Percentiles rank a stretch among this genome's conserved stretches.
These are phyloP conservation scores for Saccharomyces uvarum DNA, from an alignment of 1,139 yeast genomes.

Conservation along the genomic window DNA sequence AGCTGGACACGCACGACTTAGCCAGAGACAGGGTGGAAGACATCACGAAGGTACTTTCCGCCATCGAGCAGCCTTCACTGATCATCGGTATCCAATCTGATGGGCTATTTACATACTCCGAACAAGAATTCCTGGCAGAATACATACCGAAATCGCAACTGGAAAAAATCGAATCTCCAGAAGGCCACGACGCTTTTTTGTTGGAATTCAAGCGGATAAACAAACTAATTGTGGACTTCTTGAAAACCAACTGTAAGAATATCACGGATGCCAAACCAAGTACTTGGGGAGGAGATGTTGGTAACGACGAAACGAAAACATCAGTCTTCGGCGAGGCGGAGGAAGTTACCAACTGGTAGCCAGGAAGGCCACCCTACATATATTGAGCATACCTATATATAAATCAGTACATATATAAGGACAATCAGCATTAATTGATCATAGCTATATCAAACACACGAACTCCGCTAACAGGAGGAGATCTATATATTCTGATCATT, in stretches of 20 bases:
- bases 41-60: conserved; percentile 43
- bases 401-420: neutral
- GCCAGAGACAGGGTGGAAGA: conserved; percentile 62
- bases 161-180: conserved; percentile 79
- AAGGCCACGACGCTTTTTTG: conserved; percentile 95
- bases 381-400: neutral
- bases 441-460: neutral
- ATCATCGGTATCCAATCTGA: conserved; percentile 87
- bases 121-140: conserved; percentile 76
- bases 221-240: conserved; percentile 57
- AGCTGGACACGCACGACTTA: conserved; percentile 89
- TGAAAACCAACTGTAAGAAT: conserved; percentile 41
- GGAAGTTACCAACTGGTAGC: conserved; percentile 81
- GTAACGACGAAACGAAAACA: conserved; percentile 52
- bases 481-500: neutral
- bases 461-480: neutral
- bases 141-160: conserved; percentile 63
- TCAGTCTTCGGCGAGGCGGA: conserved; percentile 95
- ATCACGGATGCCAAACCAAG: conserved; percentile 34
- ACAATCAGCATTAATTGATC: neutral
- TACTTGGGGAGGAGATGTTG: conserved; percentile 39
- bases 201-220: conserved; percentile 82
- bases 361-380: neutral
- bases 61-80: conserved; percentile 65
- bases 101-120: conserved; percentile 85